These are phyloP conservation scores for Aspergillus leporis DNA, from an alignment of 495 filamentous ascomycete genomes.

Conservation along the genomic window DNA sequence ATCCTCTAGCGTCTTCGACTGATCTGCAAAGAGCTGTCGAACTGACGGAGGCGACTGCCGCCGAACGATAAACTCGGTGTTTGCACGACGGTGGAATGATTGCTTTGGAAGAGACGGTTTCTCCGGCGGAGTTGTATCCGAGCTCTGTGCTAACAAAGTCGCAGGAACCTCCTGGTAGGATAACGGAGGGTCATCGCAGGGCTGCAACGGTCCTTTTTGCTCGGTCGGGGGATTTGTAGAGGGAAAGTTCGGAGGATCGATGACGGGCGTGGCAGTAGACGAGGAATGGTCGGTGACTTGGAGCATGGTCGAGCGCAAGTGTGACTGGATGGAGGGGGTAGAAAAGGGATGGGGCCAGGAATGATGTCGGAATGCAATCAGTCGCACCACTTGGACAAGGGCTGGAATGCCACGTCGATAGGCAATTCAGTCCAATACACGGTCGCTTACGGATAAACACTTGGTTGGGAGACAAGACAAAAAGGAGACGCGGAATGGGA, in stretches of 20 bases:
- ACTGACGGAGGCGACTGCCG: slow-evolving; percentile 25
- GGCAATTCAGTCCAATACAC: slow-evolving; percentile 28
- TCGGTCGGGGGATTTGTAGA: slow-evolving; percentile 14
- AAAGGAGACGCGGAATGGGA: slow-evolving; percentile 17
- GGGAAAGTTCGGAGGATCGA: slow-evolving; percentile 12
- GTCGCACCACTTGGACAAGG: slow-evolving; percentile 27
- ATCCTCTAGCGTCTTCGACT: slow-evolving; percentile 28
- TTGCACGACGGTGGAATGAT: slow-evolving; percentile 43
- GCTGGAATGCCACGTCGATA: slow-evolving; percentile 42
- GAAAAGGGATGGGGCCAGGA: slow-evolving; percentile 20
- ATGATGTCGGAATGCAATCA: slow-evolving; percentile 21
- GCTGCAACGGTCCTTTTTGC: slow-evolving; percentile 12
- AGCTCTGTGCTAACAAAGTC: slow-evolving; percentile 20
- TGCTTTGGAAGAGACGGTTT: slow-evolving; percentile 25
- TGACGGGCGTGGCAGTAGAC: slow-evolving; percentile 20
- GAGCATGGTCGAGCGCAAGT: slow-evolving; percentile 18
- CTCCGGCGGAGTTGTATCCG: slow-evolving; percentile 16
- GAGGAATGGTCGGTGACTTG: slow-evolving; percentile 21
- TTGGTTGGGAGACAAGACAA: slow-evolving; percentile 19
- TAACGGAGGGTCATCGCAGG: slow-evolving; percentile 18
- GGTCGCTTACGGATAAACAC: slow-evolving; percentile 15
- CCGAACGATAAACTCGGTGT: slow-evolving; percentile 39
- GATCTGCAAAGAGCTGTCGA: slow-evolving; percentile 20
- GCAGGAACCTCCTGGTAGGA: slow-evolving; percentile 17
- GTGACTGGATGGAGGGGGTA: slow-evolving; percentile 1